phyloP scores from a whole-genome alignment of 2,329 filamentous ascomycete species.

The Aspergillus costaricaensis region DNA sequence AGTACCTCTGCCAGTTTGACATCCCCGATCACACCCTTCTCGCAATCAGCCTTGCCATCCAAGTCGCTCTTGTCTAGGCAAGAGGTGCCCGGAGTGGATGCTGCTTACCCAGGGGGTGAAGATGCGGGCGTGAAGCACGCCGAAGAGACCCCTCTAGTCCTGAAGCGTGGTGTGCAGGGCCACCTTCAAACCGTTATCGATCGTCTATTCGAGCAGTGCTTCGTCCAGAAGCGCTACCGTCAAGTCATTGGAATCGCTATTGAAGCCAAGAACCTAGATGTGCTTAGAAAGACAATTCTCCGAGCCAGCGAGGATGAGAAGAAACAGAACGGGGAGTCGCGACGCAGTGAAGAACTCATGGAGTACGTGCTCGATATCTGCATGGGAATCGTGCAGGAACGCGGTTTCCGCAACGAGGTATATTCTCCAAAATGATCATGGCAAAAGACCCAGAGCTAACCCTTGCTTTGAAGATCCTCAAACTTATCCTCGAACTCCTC shows the following conservation, averaged over 20 bases:
- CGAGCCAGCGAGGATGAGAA: constrained; percentile 86
- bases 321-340: constrained; percentile 59
- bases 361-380: constrained; percentile 95
- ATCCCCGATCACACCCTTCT: constrained; percentile 92
- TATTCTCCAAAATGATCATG: constrained; percentile 12
- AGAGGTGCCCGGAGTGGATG: constrained; percentile 63
- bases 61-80: constrained; percentile 92
- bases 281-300: constrained; percentile 82
- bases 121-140: constrained; percentile 57
- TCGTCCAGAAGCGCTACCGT: constrained; percentile 81
- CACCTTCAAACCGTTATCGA: constrained; percentile 83
- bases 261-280: constrained; percentile 87
- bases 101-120: constrained; percentile 57
- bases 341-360: constrained; percentile 85
- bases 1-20: constrained; percentile 68
- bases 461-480: constrained; percentile 65
- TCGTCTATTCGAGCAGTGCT: constrained; percentile 86
- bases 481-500: constrained; percentile 90
- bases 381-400: constrained; percentile 96
- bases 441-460: constrained; percentile 8
- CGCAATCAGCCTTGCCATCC: constrained; percentile 86
- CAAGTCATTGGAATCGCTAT: constrained; percentile 97
- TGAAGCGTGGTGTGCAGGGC: constrained; percentile 72
- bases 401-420: constrained; percentile 73
- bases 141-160: constrained; percentile 63